phyloP scores from a whole-genome alignment of 2,329 filamentous ascomycete genomes.

The Corynespora cassiicola region DNA sequence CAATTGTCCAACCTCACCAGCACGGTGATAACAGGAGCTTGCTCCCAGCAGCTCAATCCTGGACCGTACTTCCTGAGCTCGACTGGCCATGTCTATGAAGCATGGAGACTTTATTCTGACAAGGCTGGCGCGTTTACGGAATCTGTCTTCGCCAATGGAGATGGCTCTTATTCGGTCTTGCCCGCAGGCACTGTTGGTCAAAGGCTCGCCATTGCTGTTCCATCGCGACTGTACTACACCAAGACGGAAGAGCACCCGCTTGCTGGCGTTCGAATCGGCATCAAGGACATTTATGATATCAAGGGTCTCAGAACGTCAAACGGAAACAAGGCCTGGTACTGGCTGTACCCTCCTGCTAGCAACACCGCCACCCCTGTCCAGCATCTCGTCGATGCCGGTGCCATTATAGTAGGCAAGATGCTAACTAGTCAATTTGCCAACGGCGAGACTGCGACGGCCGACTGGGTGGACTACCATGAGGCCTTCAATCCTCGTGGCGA shows the following conservation, averaged over 20 bases:
- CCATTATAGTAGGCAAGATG: conserved; percentile 56
- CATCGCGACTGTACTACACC: conserved; percentile 66
- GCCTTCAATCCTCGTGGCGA: conserved; percentile 54
- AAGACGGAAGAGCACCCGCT: conserved; percentile 62
- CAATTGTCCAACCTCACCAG: conserved; percentile 18
- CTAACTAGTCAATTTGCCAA: conserved; percentile 55
- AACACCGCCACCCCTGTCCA: conserved; percentile 60
- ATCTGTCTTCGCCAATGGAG: conserved; percentile 46
- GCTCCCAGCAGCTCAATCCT: conserved; percentile 39
- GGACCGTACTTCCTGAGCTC: conserved; percentile 60
- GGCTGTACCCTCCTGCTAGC: conserved; percentile 56
- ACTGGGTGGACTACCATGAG: conserved; percentile 56
- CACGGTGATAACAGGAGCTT: conserved; percentile 20
- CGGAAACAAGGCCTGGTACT: conserved; percentile 65
- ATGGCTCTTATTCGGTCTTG: conserved; percentile 52
- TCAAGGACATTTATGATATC: conserved; percentile 70
- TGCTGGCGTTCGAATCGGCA: conserved; percentile 64
- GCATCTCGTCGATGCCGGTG: conserved; percentile 65
- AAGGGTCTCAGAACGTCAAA: conserved; percentile 62
- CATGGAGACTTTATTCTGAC: conserved; percentile 59
- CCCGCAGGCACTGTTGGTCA: conserved; percentile 52
- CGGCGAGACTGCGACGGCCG: conserved; percentile 56
- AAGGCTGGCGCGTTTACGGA: conserved; percentile 58
- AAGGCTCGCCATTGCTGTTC: conserved; percentile 59
- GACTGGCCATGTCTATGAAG: conserved; percentile 54